A percentile compares a stretch with the other conserved stretches of the same genome.
Conservation (phyloP, 140 eudicot genomes). For the Bidens hawaiensis region DNA sequence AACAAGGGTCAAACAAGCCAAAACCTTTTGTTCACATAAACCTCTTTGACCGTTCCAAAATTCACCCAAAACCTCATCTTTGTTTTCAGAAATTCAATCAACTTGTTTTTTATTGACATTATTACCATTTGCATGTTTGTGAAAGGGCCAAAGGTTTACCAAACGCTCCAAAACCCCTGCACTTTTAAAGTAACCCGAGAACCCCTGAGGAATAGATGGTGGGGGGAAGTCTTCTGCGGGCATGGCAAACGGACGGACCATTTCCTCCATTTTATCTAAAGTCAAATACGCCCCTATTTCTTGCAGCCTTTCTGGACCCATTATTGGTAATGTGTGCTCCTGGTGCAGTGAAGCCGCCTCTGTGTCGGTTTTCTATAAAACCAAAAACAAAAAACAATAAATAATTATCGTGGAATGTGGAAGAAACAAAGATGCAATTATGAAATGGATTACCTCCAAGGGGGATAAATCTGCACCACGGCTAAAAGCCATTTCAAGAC, state of each 20-base stretch:
- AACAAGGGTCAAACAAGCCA: not conserved
- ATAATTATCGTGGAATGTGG: not conserved
- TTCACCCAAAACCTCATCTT: conserved; percentile 8
- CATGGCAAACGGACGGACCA: conserved; percentile 93
- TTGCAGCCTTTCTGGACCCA: conserved; percentile 98
- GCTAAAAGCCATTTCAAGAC: conserved; percentile 93
- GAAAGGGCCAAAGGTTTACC: conserved; percentile 88
- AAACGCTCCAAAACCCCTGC: conserved; percentile 91
- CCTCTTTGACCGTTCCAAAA: conserved; percentile 1
- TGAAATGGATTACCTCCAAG: no score
- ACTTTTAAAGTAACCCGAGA: conserved; percentile 90
- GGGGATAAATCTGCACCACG: conserved; percentile 99
- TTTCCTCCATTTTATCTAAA: conserved; percentile 73
- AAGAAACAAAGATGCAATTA: not conserved
- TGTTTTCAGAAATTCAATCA: not conserved
- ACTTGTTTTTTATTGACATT: conserved; percentile 34
- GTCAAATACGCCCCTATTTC: conserved; percentile 81
- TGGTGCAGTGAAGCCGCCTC: conserved; percentile 83
- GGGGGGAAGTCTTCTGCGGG: conserved; percentile 99
- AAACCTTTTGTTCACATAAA: not conserved
- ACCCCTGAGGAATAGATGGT: conserved; percentile 81
- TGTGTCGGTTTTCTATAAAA: conserved; percentile 54
- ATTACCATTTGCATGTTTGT: conserved; percentile 60
- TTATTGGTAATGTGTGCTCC: conserved; percentile 92
- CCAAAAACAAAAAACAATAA: not conserved